These are phyloP conservation scores for Austroboletus niveus DNA, from an alignment of 1,284 basidiomycete genomes.

Conservation along the genomic window DNA sequence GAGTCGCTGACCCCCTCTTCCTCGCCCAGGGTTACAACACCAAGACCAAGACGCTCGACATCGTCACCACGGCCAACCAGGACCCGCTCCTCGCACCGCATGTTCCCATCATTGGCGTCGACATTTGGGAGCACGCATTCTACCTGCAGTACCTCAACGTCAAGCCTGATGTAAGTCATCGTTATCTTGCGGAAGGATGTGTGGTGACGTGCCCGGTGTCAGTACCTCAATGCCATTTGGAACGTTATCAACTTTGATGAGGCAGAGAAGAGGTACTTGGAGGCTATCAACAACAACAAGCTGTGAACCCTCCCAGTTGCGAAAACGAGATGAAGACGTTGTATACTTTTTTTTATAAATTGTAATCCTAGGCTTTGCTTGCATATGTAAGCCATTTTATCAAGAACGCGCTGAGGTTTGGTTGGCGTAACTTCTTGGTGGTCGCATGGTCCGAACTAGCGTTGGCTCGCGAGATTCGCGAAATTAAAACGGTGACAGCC, in stretches of 20 bases:
- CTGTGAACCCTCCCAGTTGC: constrained; percentile 17
- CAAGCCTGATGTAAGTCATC: constrained; percentile 59
- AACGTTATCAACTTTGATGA: constrained; percentile 81
- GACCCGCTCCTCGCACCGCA: constrained; percentile 74
- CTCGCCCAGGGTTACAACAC: constrained; percentile 55
- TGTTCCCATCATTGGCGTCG: constrained; percentile 83
- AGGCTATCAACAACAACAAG: constrained; percentile 36
- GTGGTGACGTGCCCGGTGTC: background rate
- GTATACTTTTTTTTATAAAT: no score
- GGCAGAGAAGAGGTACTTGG: constrained; percentile 66
- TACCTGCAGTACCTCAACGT: constrained; percentile 80
- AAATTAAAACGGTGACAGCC: no score
- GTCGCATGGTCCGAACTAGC: no score
- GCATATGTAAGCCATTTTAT: no score
- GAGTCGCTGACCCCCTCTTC: no score
- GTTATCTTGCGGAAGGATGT: background rate
- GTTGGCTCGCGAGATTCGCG: no score
- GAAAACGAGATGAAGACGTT: no score
- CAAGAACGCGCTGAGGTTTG: no score
- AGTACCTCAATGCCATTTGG: constrained; percentile 83
- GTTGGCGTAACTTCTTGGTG: no score
- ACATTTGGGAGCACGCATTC: constrained; percentile 85
- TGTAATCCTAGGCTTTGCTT: no score
- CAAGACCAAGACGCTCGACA: constrained; percentile 63
- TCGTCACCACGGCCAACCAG: constrained; percentile 84